Base-by-base conservation (phyloP, 768 basidiomycete species). In the Termitomyces heimii region DNA sequence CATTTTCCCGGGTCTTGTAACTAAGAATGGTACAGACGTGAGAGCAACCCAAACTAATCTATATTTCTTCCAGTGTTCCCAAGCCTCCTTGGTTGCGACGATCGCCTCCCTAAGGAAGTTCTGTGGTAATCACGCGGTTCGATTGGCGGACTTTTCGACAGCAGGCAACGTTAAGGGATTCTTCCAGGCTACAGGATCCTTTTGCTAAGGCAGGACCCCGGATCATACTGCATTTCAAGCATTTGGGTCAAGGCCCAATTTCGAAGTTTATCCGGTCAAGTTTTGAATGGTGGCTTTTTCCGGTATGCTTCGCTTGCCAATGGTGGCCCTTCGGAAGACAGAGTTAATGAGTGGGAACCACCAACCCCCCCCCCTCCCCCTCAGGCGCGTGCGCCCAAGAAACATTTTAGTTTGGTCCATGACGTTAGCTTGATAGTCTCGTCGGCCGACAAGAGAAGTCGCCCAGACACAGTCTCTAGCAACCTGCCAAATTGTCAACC, bases 51-150 rank as follows among this genome's bases (percentile, higher is more conserved):
- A 18, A 39, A 52, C 51, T 26, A 29, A 52, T 24, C 16, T 37
- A 29, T 34, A 7, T 49, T 12, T 50, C 49, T 50, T 50, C 49
- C 49, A 35, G 37, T n/a, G 37, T 37, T 39, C 51, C 28, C 37
- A n/a, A 39, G 37, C 50, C 26, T 39, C 39, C 18, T 52, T 39
- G 51, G 22, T 40, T 52, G 51, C 51, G 51, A 52, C 37, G 51
- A 52, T 52, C 51, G 18, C 35, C 37, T 52, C 37, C 26, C n/a
- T 52, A 14, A 52, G 51, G 51, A 52, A 52, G 26, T 39, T 52
- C 51, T 26, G 26, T 26, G 37, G 37, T 39, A 28, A 39, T 52
- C 37, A 5, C n/a, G 18, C 26, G 12, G 18, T 52, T 52, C 51
- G 18, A 18, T 39, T 20, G 28, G 39, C 32, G 32, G 16, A 37